Evolutionary conservation across 495 filamentous ascomycete species (phyloP).

Genomic region (Neurospora discreta): DNA sequence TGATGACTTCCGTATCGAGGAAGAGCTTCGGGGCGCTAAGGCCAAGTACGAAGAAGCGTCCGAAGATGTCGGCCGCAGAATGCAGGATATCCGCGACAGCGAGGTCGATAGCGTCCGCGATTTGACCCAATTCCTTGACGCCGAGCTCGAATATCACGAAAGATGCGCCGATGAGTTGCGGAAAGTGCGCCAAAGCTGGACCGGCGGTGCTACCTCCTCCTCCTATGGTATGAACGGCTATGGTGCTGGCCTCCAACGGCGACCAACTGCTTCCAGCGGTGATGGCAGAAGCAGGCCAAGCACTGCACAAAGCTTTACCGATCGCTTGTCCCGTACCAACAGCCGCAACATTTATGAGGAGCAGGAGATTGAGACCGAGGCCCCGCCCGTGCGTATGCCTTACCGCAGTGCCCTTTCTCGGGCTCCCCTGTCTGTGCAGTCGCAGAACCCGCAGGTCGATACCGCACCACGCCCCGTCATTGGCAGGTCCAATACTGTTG

Average conservation of each 20-base stretch:
- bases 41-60: conserved; percentile 94
- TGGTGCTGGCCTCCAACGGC: conserved; percentile 14
- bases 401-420: conserved; percentile 46
- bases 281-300: conserved; percentile 32
- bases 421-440: conserved; percentile 25
- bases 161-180: conserved; percentile 64
- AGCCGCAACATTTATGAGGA: conserved; percentile 23
- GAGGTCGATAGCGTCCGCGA: conserved; percentile 78
- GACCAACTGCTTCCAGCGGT: conserved; percentile 11
- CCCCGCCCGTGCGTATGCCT: conserved; percentile 42
- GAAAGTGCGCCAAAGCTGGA: conserved; percentile 39
- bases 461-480: background rate
- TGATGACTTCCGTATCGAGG: conserved; percentile 87
- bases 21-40: conserved; percentile 84
- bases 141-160: conserved; percentile 86
- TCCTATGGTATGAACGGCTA: conserved; percentile 4
- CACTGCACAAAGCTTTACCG: conserved; percentile 33
- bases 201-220: conserved; percentile 3
- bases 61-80: conserved; percentile 84
- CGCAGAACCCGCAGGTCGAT: background rate
- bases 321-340: conserved; percentile 28
- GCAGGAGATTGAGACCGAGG: conserved; percentile 23
- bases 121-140: conserved; percentile 71
- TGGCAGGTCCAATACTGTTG: conserved; percentile 14
- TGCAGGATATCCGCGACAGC: conserved; percentile 93